phyloP scores from a whole-genome alignment of 306 rosid species.

The Prunus armeniaca region DNA sequence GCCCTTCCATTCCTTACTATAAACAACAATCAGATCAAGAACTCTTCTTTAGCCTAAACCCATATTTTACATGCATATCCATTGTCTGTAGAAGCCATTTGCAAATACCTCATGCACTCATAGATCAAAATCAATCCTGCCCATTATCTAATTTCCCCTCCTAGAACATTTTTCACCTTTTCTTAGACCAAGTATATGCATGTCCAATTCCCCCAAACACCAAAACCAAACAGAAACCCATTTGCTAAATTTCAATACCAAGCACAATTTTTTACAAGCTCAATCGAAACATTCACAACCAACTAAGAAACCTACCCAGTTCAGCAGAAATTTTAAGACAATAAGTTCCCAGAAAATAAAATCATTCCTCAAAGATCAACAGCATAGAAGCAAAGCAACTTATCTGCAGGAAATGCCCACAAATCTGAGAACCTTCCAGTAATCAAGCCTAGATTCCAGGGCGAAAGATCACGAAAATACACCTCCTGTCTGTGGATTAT shows the following conservation, averaged over 20 bases:
- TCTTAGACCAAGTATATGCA: constrained; percentile 18
- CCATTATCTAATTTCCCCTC: constrained; percentile 8
- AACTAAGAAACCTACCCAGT: constrained; percentile 1
- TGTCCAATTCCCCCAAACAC: constrained; percentile 18
- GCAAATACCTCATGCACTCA: not conserved
- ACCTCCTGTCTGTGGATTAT: not conserved
- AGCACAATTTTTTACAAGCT: not conserved
- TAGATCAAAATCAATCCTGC: constrained; percentile 27
- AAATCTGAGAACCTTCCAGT: constrained; percentile 27
- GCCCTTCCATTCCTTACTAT: constrained; percentile 70
- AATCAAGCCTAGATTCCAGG: constrained; percentile 29
- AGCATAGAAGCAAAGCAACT: constrained; percentile 29
- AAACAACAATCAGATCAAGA: constrained; percentile 37
- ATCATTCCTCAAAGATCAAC: constrained; percentile 10
- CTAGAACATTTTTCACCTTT: constrained; percentile 18
- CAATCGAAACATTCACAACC: not conserved
- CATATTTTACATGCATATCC: constrained; percentile 7
- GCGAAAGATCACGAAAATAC: constrained; percentile 27
- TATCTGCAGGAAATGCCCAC: constrained; percentile 31
- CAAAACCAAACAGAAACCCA: constrained; percentile 21
- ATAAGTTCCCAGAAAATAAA: constrained; percentile 4
- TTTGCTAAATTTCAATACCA: not conserved
- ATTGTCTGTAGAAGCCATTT: not conserved
- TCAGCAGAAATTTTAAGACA: constrained; percentile 11
- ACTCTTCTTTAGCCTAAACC: constrained; percentile 24